phyloP scores from a whole-genome alignment of 148 eudicot species.

The Gaultheria prostrata region DNA sequence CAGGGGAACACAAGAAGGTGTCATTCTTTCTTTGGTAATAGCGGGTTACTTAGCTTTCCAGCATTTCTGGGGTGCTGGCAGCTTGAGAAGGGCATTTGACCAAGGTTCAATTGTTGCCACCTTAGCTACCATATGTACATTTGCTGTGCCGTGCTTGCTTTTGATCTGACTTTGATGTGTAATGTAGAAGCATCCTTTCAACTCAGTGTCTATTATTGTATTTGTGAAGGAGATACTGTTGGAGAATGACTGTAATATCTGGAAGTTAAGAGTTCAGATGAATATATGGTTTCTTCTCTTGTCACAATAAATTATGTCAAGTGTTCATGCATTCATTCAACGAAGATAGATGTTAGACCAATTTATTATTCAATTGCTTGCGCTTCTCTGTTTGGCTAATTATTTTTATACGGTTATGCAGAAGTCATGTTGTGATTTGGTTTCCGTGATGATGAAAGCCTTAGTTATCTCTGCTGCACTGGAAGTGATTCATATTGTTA shows the following conservation, averaged over 20 bases:
- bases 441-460: neutral
- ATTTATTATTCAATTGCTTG: constrained; percentile 1
- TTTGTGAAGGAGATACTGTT: neutral
- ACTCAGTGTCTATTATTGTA: neutral
- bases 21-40: constrained; percentile 54
- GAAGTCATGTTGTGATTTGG: neutral
- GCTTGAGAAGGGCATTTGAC: constrained; percentile 65
- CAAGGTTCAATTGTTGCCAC: constrained; percentile 79
- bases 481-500: neutral
- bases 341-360: neutral
- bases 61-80: constrained; percentile 71
- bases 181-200: constrained; percentile 10
- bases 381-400: neutral
- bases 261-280: neutral
- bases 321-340: neutral
- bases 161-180: constrained; percentile 36
- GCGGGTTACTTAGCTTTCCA: constrained; percentile 80
- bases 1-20: constrained; percentile 79
- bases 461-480: neutral
- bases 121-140: constrained; percentile 51
- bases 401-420: neutral
- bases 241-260: neutral
- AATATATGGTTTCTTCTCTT: constrained; percentile 2
- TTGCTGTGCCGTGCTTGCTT: constrained; percentile 56
- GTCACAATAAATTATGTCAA: neutral